These are phyloP conservation scores for Pyrenophora tritici-repentis DNA, from an alignment of 2,329 filamentous ascomycete genomes.

Conservation along the genomic window DNA sequence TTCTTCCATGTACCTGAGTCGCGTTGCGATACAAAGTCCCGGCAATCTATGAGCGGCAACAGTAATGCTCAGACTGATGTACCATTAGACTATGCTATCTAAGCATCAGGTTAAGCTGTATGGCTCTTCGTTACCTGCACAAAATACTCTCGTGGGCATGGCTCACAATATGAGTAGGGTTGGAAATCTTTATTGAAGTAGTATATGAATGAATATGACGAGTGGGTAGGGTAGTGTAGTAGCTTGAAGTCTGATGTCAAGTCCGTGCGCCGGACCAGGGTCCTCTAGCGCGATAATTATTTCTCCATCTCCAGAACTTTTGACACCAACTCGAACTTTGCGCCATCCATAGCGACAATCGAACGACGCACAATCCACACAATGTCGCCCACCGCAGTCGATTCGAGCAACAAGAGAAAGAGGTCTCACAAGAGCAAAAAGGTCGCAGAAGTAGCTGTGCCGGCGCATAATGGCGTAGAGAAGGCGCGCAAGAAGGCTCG, in stretches of 20 bases:
- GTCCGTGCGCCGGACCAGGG: constrained; percentile 6
- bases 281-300: constrained; percentile 14
- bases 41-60: not conserved
- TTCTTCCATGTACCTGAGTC: not conserved
- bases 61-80: too few relatives aligned
- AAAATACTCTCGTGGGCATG: too few relatives aligned
- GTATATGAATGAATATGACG: not conserved
- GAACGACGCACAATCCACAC: constrained; percentile 16
- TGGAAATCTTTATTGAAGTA: too few relatives aligned
- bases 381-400: constrained; percentile 48
- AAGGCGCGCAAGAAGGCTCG: constrained; percentile 44
- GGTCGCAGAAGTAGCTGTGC: constrained; percentile 31
- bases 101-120: not conserved
- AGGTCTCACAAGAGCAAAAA: constrained; percentile 52
- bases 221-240: too few relatives aligned
- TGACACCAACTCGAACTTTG: constrained; percentile 14
- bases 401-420: constrained; percentile 54
- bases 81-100: too few relatives aligned
- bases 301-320: constrained; percentile 11
- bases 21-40: not conserved
- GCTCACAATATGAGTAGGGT: too few relatives aligned
- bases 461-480: constrained; percentile 20
- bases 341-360: not conserved
- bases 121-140: not conserved
- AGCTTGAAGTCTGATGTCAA: not conserved